These are phyloP conservation scores for Eucalyptus regnans DNA, from an alignment of 345 rosid species.

Conservation along the genomic window DNA sequence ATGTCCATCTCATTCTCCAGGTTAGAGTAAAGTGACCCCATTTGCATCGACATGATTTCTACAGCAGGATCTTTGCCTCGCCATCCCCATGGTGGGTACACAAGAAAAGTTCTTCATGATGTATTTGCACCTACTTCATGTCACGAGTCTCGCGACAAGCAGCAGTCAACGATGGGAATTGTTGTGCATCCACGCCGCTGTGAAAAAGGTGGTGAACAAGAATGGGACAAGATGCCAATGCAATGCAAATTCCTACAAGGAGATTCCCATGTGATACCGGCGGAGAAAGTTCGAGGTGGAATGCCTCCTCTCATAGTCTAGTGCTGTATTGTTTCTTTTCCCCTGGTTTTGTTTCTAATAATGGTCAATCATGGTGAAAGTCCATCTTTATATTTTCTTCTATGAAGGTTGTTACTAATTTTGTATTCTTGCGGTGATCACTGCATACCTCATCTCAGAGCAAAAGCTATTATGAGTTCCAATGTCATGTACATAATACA, in stretches of 20 bases:
- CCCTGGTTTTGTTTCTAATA: neutral
- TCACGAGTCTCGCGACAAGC: neutral
- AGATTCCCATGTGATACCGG: neutral
- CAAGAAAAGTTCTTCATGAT: neutral
- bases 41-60: neutral
- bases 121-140: neutral
- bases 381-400: neutral
- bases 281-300: neutral
- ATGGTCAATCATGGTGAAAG: neutral
- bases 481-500: neutral
- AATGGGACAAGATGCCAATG: neutral
- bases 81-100: neutral
- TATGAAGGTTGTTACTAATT: neutral
- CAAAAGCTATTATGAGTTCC: neutral
- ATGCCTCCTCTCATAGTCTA: neutral
- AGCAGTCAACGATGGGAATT: neutral
- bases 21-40: constrained; percentile 46
- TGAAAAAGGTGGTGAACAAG: neutral
- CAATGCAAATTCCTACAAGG: neutral
- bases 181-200: neutral
- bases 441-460: neutral
- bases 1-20: constrained; percentile 84
- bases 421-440: neutral
- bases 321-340: neutral
- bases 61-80: neutral